Base-by-base conservation (phyloP, 306 rosid genomes). In the Morella rubra region DNA sequence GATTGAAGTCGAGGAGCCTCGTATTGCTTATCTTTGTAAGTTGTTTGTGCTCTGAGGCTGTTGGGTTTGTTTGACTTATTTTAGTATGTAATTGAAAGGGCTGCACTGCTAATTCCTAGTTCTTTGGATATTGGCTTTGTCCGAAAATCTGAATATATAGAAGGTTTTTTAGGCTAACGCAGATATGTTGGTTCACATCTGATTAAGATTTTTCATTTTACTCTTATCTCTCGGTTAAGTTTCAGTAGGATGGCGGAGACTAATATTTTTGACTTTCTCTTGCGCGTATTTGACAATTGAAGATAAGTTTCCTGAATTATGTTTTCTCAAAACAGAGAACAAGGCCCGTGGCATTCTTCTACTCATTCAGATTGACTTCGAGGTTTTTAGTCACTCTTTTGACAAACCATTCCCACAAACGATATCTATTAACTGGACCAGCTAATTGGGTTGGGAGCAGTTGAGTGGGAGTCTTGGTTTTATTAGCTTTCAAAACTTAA, bases 1-100 rank as follows among this genome's bases (percentile, higher is more conserved):
- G 87, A 80, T 94, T 59, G 96, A 87, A 51, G 68, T 44, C 9
- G 88, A 90, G 71, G 96, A 94, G 85, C 97, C 96, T 73, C 93
- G 97, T 60, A 87, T 94, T 70, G 97, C 98, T 44, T 88, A 90
- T 82, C 91, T 94, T 8, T 94, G 98, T 94, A 84, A 91, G 98
- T 89, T 67, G 0, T 42, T 58, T 19, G 46, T 22, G 19, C 51
- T 37, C 46, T 19, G 74, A 44, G 18, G 37, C 24, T 4, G 24
- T 55, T 32, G 22, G 61, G 27, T 76, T 59, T 72, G 49, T 73
- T 10, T 53, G 52, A 24, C 14, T 51, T 10, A 32, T 12, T n/a
- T 5, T 18, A 40, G 44, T 10, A 9, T 54, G 53, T 72, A 8
- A 54, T 1, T 70, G 8, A 6, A 14, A 5, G 19, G 22, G 50